phyloP scores from a whole-genome alignment of 169 alveolate species.

The Eimeria falciformis region DNA sequence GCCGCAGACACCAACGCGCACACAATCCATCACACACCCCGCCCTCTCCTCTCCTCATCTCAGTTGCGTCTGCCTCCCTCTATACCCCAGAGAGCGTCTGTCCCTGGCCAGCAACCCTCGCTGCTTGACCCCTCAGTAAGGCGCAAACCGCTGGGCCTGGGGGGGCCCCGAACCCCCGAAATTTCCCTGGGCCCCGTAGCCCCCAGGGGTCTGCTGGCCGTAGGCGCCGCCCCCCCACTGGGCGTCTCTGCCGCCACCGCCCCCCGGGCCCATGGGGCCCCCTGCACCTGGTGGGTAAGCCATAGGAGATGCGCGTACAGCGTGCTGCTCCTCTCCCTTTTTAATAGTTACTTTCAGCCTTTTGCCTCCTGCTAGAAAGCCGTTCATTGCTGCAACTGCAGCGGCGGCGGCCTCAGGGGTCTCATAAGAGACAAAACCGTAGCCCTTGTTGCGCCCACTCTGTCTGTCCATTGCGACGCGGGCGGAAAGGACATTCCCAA shows the following conservation, averaged over 20 bases:
- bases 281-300: not conserved
- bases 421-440: constrained; percentile 93
- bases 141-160: not conserved
- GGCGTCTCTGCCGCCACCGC: not conserved
- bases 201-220: not conserved
- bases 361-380: constrained; percentile 90
- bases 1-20: too few species aligned
- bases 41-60: too few species aligned
- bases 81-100: too few species aligned
- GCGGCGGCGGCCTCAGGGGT: constrained; percentile 91
- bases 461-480: constrained; percentile 92
- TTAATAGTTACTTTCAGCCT: constrained; percentile 91
- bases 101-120: too few species aligned
- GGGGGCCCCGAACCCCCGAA: not conserved
- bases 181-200: not conserved
- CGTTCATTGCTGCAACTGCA: constrained; percentile 93
- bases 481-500: constrained; percentile 92
- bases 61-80: too few species aligned
- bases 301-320: not conserved
- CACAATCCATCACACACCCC: too few species aligned
- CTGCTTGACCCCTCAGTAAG: too few species aligned
- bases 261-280: not conserved
- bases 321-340: constrained; percentile 90
- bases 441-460: constrained; percentile 93
- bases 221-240: not conserved